Base-by-base conservation (phyloP, 1,139 yeast species). In the Pichia sp. region DNA sequence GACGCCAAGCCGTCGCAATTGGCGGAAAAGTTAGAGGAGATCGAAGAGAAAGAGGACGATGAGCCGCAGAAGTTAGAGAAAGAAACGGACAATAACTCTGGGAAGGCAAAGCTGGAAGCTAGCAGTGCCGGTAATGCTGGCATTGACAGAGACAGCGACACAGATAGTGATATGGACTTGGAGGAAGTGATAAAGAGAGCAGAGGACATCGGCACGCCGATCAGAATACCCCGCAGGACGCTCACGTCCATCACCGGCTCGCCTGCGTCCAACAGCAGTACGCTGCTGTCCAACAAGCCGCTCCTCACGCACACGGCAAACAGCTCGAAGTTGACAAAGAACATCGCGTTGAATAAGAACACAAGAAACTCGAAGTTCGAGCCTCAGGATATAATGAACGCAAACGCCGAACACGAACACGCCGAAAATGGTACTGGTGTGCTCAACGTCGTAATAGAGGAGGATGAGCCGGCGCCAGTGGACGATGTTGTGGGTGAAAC, bases 301-400 rank as follows among this genome's bases (percentile, higher is more conserved):
- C 29, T 27, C 7, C 29, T 27, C 29, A 27, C 29, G 20, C 38
- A 29, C 30, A 36, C n/a, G 7, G 12, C 14, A 12, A 53, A 56
- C 20, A 51, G 59, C 31, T 61, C 68, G 0, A 63, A 71, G 6
- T 57, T 75, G 24, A 76, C 81, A 1, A 77, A 75, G 60, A 69
- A 66, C 38, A 76, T 77, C 69, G 81, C 79, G 3, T 64, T 76
- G 48, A 76, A 75, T 1, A 71, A 65, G 51, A 56, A 68, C 5
- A 54, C 64, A 2, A 67, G 59, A 45, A 62, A 59, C 45, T 61
- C 58, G 34, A 55, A 40, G 20, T 58, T 63, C 40, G 53, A 56
- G 42, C 55, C 55, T 16, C 60, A 60, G n/a, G 51, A 34, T n/a
- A 55, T 59, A 3, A 46, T 42, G 30, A 60, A 58, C 46, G 30